phyloP scores from a whole-genome alignment of 1,284 basidiomycete species.

The Mycosarcoma mackinlayi region DNA sequence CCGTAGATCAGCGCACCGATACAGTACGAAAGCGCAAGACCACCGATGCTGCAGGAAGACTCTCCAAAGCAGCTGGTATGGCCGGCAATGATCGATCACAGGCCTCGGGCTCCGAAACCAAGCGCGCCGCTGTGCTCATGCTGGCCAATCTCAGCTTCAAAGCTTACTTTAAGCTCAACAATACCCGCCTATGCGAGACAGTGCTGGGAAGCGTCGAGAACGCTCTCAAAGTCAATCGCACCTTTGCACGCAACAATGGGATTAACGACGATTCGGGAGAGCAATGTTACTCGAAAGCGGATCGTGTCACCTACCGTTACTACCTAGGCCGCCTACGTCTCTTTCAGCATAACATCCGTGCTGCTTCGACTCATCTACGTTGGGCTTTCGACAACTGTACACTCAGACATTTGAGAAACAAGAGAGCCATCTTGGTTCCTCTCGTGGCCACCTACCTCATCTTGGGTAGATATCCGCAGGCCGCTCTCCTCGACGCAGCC shows the following conservation, averaged over 20 bases:
- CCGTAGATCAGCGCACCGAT: conserved; percentile 39
- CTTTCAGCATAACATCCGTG: conserved; percentile 68
- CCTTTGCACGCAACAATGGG: conserved; percentile 21
- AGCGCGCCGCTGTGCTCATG: conserved; percentile 62
- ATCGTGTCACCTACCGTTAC: conserved; percentile 69
- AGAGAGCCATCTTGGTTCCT: conserved; percentile 68
- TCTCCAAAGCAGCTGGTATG: conserved; percentile 63
- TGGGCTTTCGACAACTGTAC: conserved; percentile 68
- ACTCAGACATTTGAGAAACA: conserved; percentile 52
- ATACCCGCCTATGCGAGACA: conserved; percentile 70
- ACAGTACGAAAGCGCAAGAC: conserved; percentile 53
- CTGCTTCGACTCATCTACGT: conserved; percentile 66
- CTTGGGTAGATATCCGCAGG: conserved; percentile 67
- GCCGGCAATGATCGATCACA: conserved; percentile 65
- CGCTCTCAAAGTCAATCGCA: conserved; percentile 63
- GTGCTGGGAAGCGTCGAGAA: conserved; percentile 69
- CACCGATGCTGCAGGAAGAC: conserved; percentile 63
- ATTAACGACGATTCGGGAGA: conserved; percentile 53
- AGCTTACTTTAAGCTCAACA: conserved; percentile 68
- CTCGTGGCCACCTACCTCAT: conserved; percentile 68
- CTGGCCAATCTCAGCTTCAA: conserved; percentile 66
- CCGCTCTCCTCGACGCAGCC: conserved; percentile 59
- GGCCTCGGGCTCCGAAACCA: conserved; percentile 52
- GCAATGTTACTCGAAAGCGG: conserved; percentile 66
- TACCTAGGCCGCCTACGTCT: conserved; percentile 69